Base-by-base conservation (phyloP, 2,329 filamentous ascomycete genomes). In the Chrysosporium queenslandicum region DNA sequence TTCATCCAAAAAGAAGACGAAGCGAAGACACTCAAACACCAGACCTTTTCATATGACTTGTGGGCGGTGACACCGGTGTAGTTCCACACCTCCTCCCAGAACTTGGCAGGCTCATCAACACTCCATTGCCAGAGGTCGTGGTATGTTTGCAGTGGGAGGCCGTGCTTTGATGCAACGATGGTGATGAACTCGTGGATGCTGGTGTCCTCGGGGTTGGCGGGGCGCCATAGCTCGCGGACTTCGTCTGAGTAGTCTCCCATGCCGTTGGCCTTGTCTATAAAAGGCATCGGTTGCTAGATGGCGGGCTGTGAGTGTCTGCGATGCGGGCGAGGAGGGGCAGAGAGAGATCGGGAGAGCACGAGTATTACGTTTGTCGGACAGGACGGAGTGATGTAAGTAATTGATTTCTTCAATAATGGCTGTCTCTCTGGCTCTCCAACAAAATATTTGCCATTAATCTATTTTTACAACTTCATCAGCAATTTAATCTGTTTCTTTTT, bases 1-100 rank as follows among this genome's bases (percentile, higher is more conserved):
- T 30, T 7, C 30, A 14, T 29, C 18, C n/a, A n/a, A n/a, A n/a
- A n/a, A n/a, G n/a, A n/a, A n/a, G n/a, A n/a, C n/a, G n/a, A n/a
- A n/a, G n/a, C n/a, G n/a, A n/a, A n/a, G n/a, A n/a, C n/a, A n/a
- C n/a, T n/a, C n/a, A n/a, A n/a, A n/a, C n/a, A n/a, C 9, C 27
- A 9, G 57, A 73, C 70, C 25, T 61, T 62, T 9, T 66, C 56
- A 57, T 71, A 90, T 6, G 74, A 68, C 61, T 73, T 74, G 21
- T 85, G 85, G 4, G 86, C 80, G 57, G 76, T 81, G 59, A 97
- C 77, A 40, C 85, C 85, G 2, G 86, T 86, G 68, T 85, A 90
- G 39, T 86, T 75, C 90, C 90, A 96, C 8, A 88, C 78, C 52
- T 89, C 83, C 46, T 78, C 81, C 91, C 91, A 97, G 67, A 96